Evolutionary conservation across 305 asterid species (phyloP).

Genomic region (Fraxinus platypoda): DNA sequence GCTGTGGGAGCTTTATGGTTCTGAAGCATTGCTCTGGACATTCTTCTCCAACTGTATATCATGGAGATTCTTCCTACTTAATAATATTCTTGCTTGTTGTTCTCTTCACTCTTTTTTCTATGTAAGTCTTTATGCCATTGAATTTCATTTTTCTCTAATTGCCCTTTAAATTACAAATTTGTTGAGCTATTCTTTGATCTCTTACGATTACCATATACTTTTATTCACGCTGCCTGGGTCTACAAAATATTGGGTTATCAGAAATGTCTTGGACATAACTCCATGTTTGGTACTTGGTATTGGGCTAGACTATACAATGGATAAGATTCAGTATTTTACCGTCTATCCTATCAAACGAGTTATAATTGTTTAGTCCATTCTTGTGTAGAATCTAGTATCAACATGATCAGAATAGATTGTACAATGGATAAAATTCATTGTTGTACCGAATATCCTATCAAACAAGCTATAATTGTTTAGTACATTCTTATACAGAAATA

Average conservation of each 20-base stretch:
- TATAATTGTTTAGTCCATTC: background rate
- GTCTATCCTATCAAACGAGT: background rate
- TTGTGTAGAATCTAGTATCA: background rate
- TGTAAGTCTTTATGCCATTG: constrained; percentile 33
- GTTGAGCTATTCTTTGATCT: background rate
- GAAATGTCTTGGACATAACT: background rate
- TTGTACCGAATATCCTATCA: background rate
- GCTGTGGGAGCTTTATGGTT: constrained; percentile 35
- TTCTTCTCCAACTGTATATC: constrained; percentile 23
- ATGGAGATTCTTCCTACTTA: constrained; percentile 27
- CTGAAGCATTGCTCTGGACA: constrained; percentile 27
- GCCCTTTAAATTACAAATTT: background rate
- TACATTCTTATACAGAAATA: background rate
- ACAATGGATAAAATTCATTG: background rate
- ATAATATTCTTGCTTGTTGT: constrained; percentile 35
- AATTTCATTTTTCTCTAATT: background rate
- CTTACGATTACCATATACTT: background rate
- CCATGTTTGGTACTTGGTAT: background rate
- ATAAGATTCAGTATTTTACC: background rate
- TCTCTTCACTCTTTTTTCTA: constrained; percentile 44
- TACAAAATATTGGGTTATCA: background rate
- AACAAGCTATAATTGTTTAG: background rate
- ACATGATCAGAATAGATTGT: too few relatives aligned
- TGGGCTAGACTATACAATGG: background rate
- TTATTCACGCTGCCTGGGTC: background rate